Conservation (phyloP, 2,329 filamentous ascomycete genomes). For the Kalmusia sp. region DNA sequence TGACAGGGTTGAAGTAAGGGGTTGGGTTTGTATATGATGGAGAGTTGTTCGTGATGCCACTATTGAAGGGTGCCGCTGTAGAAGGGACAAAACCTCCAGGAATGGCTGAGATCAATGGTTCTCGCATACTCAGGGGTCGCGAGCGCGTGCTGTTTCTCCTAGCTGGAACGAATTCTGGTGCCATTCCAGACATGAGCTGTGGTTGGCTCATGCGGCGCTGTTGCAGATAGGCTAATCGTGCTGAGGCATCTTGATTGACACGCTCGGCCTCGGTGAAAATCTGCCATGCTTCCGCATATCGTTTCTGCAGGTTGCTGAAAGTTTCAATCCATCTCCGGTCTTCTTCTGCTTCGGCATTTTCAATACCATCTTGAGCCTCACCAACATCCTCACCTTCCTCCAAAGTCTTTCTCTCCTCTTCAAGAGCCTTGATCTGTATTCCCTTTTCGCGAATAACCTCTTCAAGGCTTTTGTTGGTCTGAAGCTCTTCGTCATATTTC, state of each 20-base stretch:
- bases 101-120: slow-evolving; percentile 36
- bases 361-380: slow-evolving; percentile 49
- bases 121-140: slow-evolving; percentile 48
- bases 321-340: slow-evolving; percentile 64
- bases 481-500: slow-evolving; percentile 50
- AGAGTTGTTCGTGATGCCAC: slow-evolving; percentile 55
- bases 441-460: slow-evolving; percentile 75
- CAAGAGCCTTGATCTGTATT: slow-evolving; percentile 74
- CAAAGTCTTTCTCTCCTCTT: slow-evolving; percentile 69
- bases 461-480: slow-evolving; percentile 68
- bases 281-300: slow-evolving; percentile 49
- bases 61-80: slow-evolving; percentile 55
- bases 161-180: slow-evolving; percentile 37
- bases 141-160: slow-evolving; percentile 51
- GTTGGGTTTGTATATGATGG: slow-evolving; percentile 60
- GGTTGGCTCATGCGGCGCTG: slow-evolving; percentile 48
- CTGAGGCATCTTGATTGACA: slow-evolving; percentile 46
- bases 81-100: slow-evolving; percentile 44
- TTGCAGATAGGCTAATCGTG: slow-evolving; percentile 51
- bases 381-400: slow-evolving; percentile 52
- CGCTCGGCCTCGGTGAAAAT: slow-evolving; percentile 45
- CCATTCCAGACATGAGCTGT: slow-evolving; percentile 44
- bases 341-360: slow-evolving; percentile 51
- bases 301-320: slow-evolving; percentile 61
- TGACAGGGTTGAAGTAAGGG: slow-evolving; percentile 64